These are phyloP conservation scores for Exobasidium cylindrosporum DNA, from an alignment of 1,284 basidiomycete genomes.

Conservation along the genomic window DNA sequence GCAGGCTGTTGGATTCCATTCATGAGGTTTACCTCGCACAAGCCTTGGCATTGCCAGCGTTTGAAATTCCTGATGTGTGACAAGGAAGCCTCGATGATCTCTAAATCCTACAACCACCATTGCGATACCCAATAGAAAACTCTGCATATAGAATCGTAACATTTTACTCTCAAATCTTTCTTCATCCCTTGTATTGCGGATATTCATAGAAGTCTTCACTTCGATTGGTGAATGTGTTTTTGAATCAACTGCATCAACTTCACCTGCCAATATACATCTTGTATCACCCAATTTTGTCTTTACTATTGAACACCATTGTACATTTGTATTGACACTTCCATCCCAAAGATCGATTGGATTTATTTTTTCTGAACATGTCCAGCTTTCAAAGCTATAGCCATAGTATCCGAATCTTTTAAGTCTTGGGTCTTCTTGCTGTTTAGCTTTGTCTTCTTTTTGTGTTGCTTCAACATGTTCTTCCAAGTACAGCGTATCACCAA, in stretches of 20 bases:
- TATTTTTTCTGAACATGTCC: background rate
- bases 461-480: constrained; percentile 72
- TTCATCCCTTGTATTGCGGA: constrained; percentile 69
- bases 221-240: constrained; percentile 66
- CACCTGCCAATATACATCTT: constrained; percentile 59
- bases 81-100: constrained; percentile 65
- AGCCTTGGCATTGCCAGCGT: constrained; percentile 55
- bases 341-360: constrained; percentile 62
- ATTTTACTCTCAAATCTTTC: constrained; percentile 74
- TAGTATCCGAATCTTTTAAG: constrained; percentile 19
- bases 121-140: constrained; percentile 84
- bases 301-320: constrained; percentile 92
- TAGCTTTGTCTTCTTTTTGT: constrained; percentile 66
- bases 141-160: constrained; percentile 88
- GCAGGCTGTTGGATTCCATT: constrained; percentile 74
- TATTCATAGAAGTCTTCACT: constrained; percentile 83
- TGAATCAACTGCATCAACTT: constrained; percentile 3
- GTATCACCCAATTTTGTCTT: constrained; percentile 79
- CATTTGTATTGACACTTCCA: constrained; percentile 85
- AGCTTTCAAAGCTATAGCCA: constrained; percentile 78
- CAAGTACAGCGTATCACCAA: constrained; percentile 69
- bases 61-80: constrained; percentile 21
- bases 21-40: constrained; percentile 61
- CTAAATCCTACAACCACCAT: constrained; percentile 85
- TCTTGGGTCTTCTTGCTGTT: constrained; percentile 19